phyloP scores from a whole-genome alignment of 495 filamentous ascomycete species.

The Mytilinidion resinicola region DNA sequence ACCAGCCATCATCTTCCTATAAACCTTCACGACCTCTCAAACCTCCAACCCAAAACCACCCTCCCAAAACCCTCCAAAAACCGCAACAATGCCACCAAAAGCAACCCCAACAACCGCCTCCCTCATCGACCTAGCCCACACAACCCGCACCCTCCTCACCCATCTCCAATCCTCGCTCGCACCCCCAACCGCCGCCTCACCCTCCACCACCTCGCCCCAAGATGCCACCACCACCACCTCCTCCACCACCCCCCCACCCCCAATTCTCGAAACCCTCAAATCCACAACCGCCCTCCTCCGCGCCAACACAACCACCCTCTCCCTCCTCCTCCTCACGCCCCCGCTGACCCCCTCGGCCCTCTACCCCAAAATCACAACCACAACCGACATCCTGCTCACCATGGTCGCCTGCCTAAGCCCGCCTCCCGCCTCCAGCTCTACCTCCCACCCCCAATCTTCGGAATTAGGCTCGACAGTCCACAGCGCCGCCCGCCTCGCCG shows the following conservation, averaged over 20 bases:
- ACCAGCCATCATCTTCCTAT: no score
- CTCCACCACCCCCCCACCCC: constrained; percentile 36
- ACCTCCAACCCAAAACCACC: no score
- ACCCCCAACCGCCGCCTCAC: constrained; percentile 26
- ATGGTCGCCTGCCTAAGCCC: constrained; percentile 45
- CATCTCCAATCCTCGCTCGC: constrained; percentile 31
- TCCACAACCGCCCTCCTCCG: constrained; percentile 61
- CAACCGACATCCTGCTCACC: constrained; percentile 55
- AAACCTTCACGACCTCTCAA: no score
- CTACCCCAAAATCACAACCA: constrained; percentile 47
- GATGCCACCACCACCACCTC: constrained; percentile 27
- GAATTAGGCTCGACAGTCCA: constrained; percentile 38
- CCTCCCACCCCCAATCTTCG: constrained; percentile 45
- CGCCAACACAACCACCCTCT: constrained; percentile 80
- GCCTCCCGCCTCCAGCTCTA: constrained; percentile 48
- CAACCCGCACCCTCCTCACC: constrained; percentile 29
- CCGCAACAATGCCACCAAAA: no score
- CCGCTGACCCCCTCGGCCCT: constrained; percentile 79
- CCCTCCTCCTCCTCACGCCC: constrained; percentile 72
- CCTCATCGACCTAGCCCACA: constrained; percentile 30
- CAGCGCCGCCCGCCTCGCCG: constrained; percentile 42
- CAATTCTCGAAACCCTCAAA: constrained; percentile 57
- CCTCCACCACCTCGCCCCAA: constrained; percentile 34
- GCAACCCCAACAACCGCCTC: neutral
- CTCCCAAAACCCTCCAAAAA: no score